Base-by-base conservation (phyloP, 2,329 filamentous ascomycete genomes). In the Exophiala phaeomuriformis region DNA sequence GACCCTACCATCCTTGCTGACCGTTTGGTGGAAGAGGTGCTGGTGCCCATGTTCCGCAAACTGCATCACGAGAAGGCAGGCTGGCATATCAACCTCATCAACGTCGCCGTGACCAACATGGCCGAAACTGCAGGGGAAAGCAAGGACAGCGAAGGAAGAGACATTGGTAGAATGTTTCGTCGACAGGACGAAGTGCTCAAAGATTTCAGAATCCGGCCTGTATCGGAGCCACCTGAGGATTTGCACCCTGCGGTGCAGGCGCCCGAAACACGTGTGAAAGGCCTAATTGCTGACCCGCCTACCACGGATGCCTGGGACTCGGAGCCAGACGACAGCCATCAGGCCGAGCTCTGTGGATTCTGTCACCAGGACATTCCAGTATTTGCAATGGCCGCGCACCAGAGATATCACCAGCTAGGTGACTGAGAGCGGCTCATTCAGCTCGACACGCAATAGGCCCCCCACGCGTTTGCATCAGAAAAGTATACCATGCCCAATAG, bases 101-200 rank as follows among this genome's bases (percentile, higher is more conserved):
- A 96, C 60, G 74, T 97, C 27, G 90, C 88, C 43, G 90, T 88
- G 5, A 86, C 87, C 9, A 95, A 95, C 66, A 91, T 97, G 84
- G 77, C 77, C 1, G 73, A 78, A 39, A 75, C 73, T 10, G 81
- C 79, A 3, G 73, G 72, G 9, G 75, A 78, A 56, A 64, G 71
- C 31, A 73, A 75, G 53, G 70, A 72, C 6, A 79, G 77, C 31
- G 74, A 72, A n/a, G 88, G 87, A 1, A 77, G 86, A 59, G 84
- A 95, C 64, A 95, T 96, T 61, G 78, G 79, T 1, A 79, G 75
- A 64, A 94, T 96, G 89, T 94, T 96, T 67, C 82, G 75, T 64
- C 77, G 76, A 51, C 89, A 94, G 66, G 83, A 88, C 47, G 77
- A 81, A 42, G 78, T 82, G 31, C 71, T 90, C 51, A 81, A 77